Evolutionary conservation across 345 rosid species (phyloP).

Genomic region (Hibiscus mutabilis): DNA sequence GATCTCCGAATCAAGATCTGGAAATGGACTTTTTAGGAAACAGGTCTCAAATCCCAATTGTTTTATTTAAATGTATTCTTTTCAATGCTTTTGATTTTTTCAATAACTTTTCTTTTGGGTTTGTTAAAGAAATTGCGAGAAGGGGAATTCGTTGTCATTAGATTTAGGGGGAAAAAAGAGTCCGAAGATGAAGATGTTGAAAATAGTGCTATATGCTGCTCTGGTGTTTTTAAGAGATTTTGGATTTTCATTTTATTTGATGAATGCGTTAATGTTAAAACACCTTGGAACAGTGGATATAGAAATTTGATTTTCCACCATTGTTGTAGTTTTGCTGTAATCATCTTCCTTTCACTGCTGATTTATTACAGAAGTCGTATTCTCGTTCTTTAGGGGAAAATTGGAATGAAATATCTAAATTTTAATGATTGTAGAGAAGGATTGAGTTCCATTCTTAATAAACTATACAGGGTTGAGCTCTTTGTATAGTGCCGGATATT

Average conservation of each 20-base stretch:
- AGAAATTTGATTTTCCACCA: neutral
- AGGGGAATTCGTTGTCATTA: neutral
- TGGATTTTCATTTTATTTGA: conserved; percentile 6
- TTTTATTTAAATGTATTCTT: neutral
- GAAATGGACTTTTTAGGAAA: conserved; percentile 60
- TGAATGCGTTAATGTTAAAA: neutral
- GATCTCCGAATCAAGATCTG: conserved; percentile 87
- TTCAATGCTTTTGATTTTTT: neutral
- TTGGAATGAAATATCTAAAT: too few relatives aligned
- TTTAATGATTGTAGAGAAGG: too few relatives aligned
- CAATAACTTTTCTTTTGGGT: conserved; percentile 1
- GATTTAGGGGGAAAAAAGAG: neutral
- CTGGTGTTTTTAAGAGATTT: conserved; percentile 2
- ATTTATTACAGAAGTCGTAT: too few relatives aligned
- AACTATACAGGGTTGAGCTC: too few relatives aligned
- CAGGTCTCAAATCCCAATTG: conserved; percentile 2
- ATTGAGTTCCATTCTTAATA: too few relatives aligned
- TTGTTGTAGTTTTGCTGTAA: neutral
- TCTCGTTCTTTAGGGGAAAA: too few relatives aligned
- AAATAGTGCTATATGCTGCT: neutral
- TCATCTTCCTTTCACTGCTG: neutral
- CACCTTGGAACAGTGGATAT: too few relatives aligned
- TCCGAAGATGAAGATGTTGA: neutral
- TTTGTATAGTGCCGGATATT: too few relatives aligned
- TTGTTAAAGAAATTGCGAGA: conserved; percentile 12